These are phyloP conservation scores for Candida orba DNA, from an alignment of 805 yeast genomes.

Conservation along the genomic window DNA sequence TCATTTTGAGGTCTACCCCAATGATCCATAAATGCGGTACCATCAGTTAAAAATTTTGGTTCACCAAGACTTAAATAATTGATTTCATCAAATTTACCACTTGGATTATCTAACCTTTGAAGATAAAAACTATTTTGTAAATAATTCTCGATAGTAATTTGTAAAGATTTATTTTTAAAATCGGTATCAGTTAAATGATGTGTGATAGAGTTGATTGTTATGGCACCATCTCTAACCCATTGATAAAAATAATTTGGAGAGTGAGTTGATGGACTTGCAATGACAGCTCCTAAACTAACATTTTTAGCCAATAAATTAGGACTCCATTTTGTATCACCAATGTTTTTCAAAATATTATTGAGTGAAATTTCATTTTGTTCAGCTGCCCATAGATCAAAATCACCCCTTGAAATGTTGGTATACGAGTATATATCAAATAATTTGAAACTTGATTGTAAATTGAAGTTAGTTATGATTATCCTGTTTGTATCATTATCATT, in stretches of 20 bases:
- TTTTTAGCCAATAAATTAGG: slow-evolving; percentile 25
- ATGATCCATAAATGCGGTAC: slow-evolving; percentile 47
- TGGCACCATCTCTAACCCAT: slow-evolving; percentile 89
- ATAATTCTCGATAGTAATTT: slow-evolving; percentile 45
- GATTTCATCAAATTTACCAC: slow-evolving; percentile 47
- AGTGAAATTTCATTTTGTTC: slow-evolving; percentile 36
- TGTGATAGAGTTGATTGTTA: slow-evolving; percentile 61
- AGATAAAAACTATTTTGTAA: slow-evolving; percentile 48
- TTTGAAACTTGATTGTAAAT: slow-evolving; percentile 18
- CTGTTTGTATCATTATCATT: background rate
- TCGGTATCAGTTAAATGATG: slow-evolving; percentile 42
- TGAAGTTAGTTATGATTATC: slow-evolving; percentile 17
- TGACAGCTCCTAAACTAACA: slow-evolving; percentile 60
- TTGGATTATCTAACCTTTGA: slow-evolving; percentile 62
- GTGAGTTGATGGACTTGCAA: slow-evolving; percentile 74
- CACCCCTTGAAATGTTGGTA: slow-evolving; percentile 17
- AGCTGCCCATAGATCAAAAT: slow-evolving; percentile 39
- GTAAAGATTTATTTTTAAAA: slow-evolving; percentile 20
- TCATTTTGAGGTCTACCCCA: slow-evolving; percentile 98
- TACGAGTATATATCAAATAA: slow-evolving; percentile 16
- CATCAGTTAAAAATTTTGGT: slow-evolving; percentile 74
- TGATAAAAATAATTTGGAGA: slow-evolving; percentile 81
- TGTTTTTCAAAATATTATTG: slow-evolving; percentile 37
- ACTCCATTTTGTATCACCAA: slow-evolving; percentile 34
- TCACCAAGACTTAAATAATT: slow-evolving; percentile 68